Evolutionary conservation across 2,329 filamentous ascomycete species (phyloP), one percentile per base, ranked within the genome.

Genomic region (Periconia macrospinosa): DNA sequence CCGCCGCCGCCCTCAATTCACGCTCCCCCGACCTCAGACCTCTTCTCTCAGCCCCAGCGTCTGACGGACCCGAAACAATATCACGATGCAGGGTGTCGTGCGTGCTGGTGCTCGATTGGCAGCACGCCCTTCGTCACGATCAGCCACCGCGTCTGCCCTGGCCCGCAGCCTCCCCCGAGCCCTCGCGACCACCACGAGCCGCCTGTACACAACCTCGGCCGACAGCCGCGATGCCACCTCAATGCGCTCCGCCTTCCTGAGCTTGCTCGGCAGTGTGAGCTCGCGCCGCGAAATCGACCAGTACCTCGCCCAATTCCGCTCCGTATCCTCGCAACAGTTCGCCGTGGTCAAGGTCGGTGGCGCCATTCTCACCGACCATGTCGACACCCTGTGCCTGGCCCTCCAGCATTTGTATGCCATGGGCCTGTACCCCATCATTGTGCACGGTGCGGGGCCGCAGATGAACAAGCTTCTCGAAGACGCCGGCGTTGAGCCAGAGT

Each of bases 331-430:
- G 35, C 92, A 97, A 79, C 92, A 96, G 72, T 99, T 97, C 75
- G 93, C 92, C 62, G 93, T 99, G 46, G 96, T 99, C 77, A 99
- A 99, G 81, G 93, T 97, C 52, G 94, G 93, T 57, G 94, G 93
- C 58, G 94, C 93, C 59, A 97, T 97, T 68, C 84, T 99, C 68
- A 96, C 91, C 56, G 92, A 97, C 72, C 89, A 97, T 76, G 83
- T 97, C 52, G 90, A 96, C 74, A 92, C 92, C 68, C 85, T 99
- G 52, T 96, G 91, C 71, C 88, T 89, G 51, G 92, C 90, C 47
- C 82, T 97, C 54, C 89, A 91, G 27, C 95, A 97, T 77, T 85
- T 97, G 47, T 93, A 96, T 77, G 90, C 96, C 80, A 91, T 97
- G 70, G 92, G 92, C 41, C 84, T 99, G 41, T 97, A 91, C 78